Conservation (phyloP, 2,329 filamentous ascomycete genomes). For the Ophiostoma novo-ulmi region DNA sequence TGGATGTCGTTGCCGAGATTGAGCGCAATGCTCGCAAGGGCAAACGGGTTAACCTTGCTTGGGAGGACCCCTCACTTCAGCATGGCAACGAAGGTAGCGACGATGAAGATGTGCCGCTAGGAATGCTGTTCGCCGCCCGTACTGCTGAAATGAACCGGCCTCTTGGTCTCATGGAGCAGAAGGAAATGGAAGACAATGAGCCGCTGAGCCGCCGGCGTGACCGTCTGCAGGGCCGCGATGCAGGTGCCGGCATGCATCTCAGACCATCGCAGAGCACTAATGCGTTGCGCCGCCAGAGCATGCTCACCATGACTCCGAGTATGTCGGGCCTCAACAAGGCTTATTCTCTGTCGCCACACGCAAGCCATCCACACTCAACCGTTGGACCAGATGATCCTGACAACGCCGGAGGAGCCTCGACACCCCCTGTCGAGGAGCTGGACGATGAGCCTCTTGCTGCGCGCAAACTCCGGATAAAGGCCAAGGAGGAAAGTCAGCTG, state of each 20-base stretch:
- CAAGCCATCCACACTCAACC: neutral
- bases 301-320: constrained; percentile 40
- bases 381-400: neutral
- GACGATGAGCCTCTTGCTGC: constrained; percentile 64
- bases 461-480: constrained; percentile 59
- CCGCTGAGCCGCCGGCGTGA: constrained; percentile 73
- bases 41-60: constrained; percentile 79
- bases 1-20: constrained; percentile 84
- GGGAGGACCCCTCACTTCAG: constrained; percentile 65
- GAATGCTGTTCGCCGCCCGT: constrained; percentile 65
- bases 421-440: constrained; percentile 44
- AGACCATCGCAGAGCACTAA: constrained; percentile 18
- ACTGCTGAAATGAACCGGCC: constrained; percentile 58
- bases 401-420: constrained; percentile 29
- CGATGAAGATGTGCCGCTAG: constrained; percentile 85
- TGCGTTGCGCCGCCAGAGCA: constrained; percentile 41
- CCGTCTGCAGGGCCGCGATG: constrained; percentile 61
- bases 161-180: constrained; percentile 70
- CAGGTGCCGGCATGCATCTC: constrained; percentile 34
- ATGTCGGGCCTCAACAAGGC: constrained; percentile 16
- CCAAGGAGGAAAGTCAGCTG: constrained; percentile 47
- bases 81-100: constrained; percentile 53
- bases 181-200: constrained; percentile 87
- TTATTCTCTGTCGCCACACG: constrained; percentile 25
- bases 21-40: constrained; percentile 69